Conservation (phyloP, 1,284 basidiomycete species). For the Pseudozyma thailandica region DNA sequence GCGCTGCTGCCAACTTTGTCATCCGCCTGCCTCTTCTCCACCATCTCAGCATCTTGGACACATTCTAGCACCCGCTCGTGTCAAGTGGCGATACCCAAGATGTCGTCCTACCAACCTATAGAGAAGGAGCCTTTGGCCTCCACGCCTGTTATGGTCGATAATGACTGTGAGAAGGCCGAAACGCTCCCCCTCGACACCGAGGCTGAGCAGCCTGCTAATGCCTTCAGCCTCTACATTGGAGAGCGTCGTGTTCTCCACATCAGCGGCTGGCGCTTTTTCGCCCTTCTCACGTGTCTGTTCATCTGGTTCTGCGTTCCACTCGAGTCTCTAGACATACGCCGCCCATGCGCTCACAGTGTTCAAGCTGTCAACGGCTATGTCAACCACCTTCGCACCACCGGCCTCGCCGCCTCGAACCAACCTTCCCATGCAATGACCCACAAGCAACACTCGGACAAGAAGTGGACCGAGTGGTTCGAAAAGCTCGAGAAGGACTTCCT, state of each 20-base stretch:
- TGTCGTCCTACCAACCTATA: constrained; percentile 7
- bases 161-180: constrained; percentile 6
- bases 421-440: background rate
- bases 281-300: background rate
- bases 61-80: background rate
- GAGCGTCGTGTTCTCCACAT: too few species aligned
- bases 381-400: constrained; percentile 10
- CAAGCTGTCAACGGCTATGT: constrained; percentile 16
- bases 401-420: background rate
- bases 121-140: constrained; percentile 14
- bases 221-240: too few species aligned
- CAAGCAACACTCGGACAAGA: constrained; percentile 12
- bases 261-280: too few species aligned
- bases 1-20: too few species aligned
- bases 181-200: background rate
- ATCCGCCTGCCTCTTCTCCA: too few species aligned
- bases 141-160: constrained; percentile 15
- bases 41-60: background rate
- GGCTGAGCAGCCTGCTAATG: background rate
- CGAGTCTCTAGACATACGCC: background rate
- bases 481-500: constrained; percentile 49
- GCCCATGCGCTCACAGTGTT: constrained; percentile 6
- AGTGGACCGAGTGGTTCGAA: constrained; percentile 35
- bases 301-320: constrained; percentile 1
- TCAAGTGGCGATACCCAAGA: background rate